Base-by-base conservation (phyloP, 331 rosid genomes). In the Ulmus americana region DNA sequence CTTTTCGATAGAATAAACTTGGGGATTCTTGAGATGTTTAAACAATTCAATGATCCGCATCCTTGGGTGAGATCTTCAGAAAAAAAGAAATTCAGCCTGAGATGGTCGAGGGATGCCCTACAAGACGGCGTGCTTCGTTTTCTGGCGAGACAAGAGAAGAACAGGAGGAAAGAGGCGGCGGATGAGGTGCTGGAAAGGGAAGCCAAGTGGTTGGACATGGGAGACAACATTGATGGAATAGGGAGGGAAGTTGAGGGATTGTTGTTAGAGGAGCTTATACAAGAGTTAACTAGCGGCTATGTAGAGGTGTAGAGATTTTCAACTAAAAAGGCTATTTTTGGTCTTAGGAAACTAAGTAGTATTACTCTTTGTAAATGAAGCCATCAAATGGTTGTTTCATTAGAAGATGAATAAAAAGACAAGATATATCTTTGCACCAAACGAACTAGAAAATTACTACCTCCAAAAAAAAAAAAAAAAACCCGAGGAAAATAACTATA, bases 1-100 rank as follows among this genome's bases (percentile, higher is more conserved):
- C 87, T 90, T 67, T 94, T 94, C 3, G 97, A 94, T 71, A 77
- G 82, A 1, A 78, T 94, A 72, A 87, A 87, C 73, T 70, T 61
- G 1, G 90, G 83, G 75, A 72, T 90, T 15, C 5, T 76, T 67
- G 79, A 82, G 67, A 76, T 82, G 35, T 59, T 65, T 54, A 74
- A 72, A 72, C 80, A 79, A 77, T 79, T 51, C 60, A 45, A 45
- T 22, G 56, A 69, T 47, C 71, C 80, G 28, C 81, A 48, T 5
- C 88, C 88, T 45, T 80, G 95, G 96, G 74, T 72, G 60, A 79
- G 76, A 54, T 64, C 65, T 14, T 48, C 63, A 13, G 65, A 61
- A 22, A 46, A 61, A 64, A 70, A 39, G 64, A 28, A 3, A 28
- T 5, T 61, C 7, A 61, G 75, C n/a, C 75, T 70, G 6, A 76